phyloP scores from a whole-genome alignment of 2,329 filamentous ascomycete genomes.

The Cadophora malorum region DNA sequence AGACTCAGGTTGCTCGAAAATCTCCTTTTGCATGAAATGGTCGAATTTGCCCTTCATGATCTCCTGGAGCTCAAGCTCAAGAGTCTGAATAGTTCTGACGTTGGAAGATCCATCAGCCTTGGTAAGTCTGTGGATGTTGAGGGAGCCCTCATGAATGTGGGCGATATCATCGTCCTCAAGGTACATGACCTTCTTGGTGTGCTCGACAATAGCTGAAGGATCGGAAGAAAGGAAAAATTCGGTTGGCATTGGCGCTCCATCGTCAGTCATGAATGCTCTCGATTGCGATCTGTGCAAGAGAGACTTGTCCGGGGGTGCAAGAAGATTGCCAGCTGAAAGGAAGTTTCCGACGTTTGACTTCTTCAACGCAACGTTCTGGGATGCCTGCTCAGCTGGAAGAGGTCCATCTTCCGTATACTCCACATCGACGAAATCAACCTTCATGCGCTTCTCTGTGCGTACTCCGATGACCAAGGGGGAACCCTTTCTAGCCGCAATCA shows the following conservation, averaged over 20 bases:
- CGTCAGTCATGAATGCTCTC: conserved; percentile 97
- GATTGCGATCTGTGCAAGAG: conserved; percentile 98
- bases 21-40: conserved; percentile 99
- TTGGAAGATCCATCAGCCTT: conserved; percentile 98
- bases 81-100: conserved; percentile 96
- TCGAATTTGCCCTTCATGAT: conserved; percentile 99
- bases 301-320: conserved; percentile 95
- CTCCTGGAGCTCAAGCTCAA: conserved; percentile 98
- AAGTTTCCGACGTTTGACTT: conserved; percentile 75
- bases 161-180: conserved; percentile 99
- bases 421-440: conserved; percentile 99
- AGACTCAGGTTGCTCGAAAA: conserved; percentile 99
- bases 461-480: conserved; percentile 97
- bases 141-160: conserved; percentile 97
- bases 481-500: conserved; percentile 97
- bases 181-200: conserved; percentile 99
- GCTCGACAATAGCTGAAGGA: conserved; percentile 97
- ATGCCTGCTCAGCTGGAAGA: conserved; percentile 90
- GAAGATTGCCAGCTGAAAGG: conserved; percentile 70
- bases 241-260: conserved; percentile 95
- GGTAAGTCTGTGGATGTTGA: conserved; percentile 98
- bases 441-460: conserved; percentile 98
- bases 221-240: conserved; percentile 99
- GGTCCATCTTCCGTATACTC: conserved; percentile 86
- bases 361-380: conserved; percentile 96